phyloP scores from a whole-genome alignment of 2,329 filamentous ascomycete species.

The Talaromyces piceae region DNA sequence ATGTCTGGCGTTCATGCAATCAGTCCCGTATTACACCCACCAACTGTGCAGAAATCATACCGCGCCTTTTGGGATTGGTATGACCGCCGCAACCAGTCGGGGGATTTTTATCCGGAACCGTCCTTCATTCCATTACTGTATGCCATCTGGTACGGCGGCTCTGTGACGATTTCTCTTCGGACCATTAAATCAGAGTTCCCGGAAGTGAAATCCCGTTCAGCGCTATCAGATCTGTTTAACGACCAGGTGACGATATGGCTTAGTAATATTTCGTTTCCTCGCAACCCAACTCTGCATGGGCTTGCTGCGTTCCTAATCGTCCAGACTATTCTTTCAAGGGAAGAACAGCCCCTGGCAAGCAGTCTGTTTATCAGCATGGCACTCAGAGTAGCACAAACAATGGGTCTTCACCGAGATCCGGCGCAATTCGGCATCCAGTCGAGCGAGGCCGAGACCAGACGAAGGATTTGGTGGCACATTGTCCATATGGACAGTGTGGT shows the following conservation, averaged over 20 bases:
- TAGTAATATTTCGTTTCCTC: slow-evolving; percentile 37
- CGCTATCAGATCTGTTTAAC: slow-evolving; percentile 32
- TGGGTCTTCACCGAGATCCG: slow-evolving; percentile 44
- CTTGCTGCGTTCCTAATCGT: slow-evolving; percentile 41
- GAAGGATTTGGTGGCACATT: slow-evolving; percentile 44
- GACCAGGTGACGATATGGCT: slow-evolving; percentile 39
- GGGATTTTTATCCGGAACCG: slow-evolving; percentile 30
- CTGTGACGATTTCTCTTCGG: slow-evolving; percentile 36
- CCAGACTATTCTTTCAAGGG: slow-evolving; percentile 40
- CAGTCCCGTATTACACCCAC: slow-evolving; percentile 39
- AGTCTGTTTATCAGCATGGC: slow-evolving; percentile 43
- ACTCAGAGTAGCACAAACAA: slow-evolving; percentile 41
- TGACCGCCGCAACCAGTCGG: slow-evolving; percentile 29
- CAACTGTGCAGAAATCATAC: slow-evolving; percentile 34
- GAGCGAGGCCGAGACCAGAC: slow-evolving; percentile 38
- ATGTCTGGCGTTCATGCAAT: slow-evolving; percentile 42
- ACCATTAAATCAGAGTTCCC: slow-evolving; percentile 35
- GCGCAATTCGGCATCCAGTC: slow-evolving; percentile 40
- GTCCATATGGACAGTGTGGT: slow-evolving; percentile 43
- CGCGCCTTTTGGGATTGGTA: slow-evolving; percentile 42
- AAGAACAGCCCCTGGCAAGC: slow-evolving; percentile 43
- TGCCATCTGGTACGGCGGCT: slow-evolving; percentile 44
- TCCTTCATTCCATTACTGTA: slow-evolving; percentile 39
- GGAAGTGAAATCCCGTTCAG: slow-evolving; percentile 25
- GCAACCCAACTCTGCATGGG: slow-evolving; percentile 38